Evolutionary conservation across 2,329 filamentous ascomycete genomes (phyloP), one percentile per base, ranked within the genome.

Genomic region (Colletotrichum echinochloae): DNA sequence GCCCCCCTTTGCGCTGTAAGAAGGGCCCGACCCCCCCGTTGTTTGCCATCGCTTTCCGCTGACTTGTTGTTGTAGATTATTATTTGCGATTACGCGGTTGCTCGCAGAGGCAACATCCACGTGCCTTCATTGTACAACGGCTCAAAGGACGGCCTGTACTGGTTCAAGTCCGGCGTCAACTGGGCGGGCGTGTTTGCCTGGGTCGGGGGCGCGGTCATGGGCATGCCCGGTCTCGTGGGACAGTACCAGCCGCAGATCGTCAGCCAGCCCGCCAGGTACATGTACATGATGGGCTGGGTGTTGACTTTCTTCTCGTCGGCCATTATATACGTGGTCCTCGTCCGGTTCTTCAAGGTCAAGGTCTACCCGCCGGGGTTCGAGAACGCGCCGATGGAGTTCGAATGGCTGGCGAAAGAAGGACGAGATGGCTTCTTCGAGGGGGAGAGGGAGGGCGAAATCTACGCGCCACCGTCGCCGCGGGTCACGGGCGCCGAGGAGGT

Each of bases 51-150:
- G 39, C 26, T 16, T 33, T 33, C 14, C 44, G 12, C 64, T 67
- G 16, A 70, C 55, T 7, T 37, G 11, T 4, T 8, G n/a, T 20
- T 20, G 0, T 11, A 71, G 69, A 70, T 79, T 16, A 80, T 81
- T 70, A 74, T 81, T 8, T 74, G 78, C 28, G 81, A 82, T 69
- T 82, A 81, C 69, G 75, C 75, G 55, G 44, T 79, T 52, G 75
- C 78, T 0, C 75, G 78, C 33, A 76, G 68, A 12, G 79, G 80
- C 16, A 80, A 80, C 62, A 62, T 81, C 6, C 73, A 79, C 51
- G 72, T 81, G 1, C 75, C 76, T 0, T 78, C 78, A 4, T 72
- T 79, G 49, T 81, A 78, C 70, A 72, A 75, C 30, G 75, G 76
- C 14, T 75, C 73, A 23, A 74, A 74, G 11, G 51, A 59, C 1